Base-by-base conservation (phyloP, 1,139 yeast species). In the Taphrina sp. region DNA sequence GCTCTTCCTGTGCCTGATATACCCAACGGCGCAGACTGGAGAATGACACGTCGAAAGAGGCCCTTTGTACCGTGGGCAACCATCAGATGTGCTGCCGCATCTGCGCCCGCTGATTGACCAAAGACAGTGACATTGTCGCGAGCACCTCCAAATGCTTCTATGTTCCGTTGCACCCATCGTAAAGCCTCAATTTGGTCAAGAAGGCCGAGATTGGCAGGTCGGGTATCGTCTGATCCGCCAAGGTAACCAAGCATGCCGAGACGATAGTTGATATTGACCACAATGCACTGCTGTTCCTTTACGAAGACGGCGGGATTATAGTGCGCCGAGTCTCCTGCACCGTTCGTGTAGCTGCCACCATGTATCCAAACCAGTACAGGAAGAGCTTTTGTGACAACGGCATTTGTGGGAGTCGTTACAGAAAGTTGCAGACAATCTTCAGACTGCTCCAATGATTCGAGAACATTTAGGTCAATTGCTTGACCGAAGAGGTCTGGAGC, bases 71-170 rank as follows among this genome's bases (percentile, higher is more conserved):
- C 35, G n/a, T 31, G 35, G 16, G 35, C n/a, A 31, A 31, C 35
- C n/a, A 31, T 31, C 16, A 31, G 35, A 31, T 31, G 35, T 31
- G 35, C 35, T 31, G 16, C 35, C n/a, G 35, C 2, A 31, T 31
- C 35, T n/a, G 70, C 74, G 5, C 74, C 74, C 17, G 74, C 70
- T 55, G 69, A 64, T 60, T 72, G 69, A n/a, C 75, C 74, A 58
- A 67, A 67, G 14, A 72, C 59, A 1, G 73, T 70, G 26, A 72
- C 64, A 35, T 62, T 63, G 5, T 63, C 56, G 2, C 70, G 66
- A 57, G 72, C 65, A 12, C 75, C 75, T 22, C 73, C 73, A 59
- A 71, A 70, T 17, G 33, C 46, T 0, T 57, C 64, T 52, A 70
- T 69, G 58, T 72, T 71, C 29, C 62, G 60, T 49, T 67, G 59